Base-by-base conservation (phyloP, 2,329 filamentous ascomycete species). In the Fulvia fulva region DNA sequence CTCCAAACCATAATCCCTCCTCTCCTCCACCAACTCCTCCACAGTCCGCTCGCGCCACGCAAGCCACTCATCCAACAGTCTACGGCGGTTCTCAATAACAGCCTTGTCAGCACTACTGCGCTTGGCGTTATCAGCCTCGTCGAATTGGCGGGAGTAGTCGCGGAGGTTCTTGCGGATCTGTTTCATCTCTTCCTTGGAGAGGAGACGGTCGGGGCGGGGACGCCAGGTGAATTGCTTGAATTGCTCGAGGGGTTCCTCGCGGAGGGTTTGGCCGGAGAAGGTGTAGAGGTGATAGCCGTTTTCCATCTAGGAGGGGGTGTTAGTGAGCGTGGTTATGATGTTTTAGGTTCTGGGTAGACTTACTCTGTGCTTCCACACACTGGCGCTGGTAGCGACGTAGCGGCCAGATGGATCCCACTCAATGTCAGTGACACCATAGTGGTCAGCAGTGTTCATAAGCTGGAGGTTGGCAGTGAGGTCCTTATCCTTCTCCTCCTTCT, bases 201-300 rank as follows among this genome's bases (percentile, higher is more conserved):
- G 88, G 63, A 99, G 85, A n/a, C 90, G 94, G 7, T 90, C 75
- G 21, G 94, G 94, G 45, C 94, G 89, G 21, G 94, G 94, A 46
- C 94, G 89, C 94, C 94, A 99, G 63, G 90, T 77, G 78, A 92
- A 90, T 77, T 99, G 94, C 84, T 97, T 97, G 85, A 99, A 97
- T 77, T 95, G 95, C 66, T 99, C 94, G 59, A 96, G 83, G 53
- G 87, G 87, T 76, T 97, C 90, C 78, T 99, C 95, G 59, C 91
- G 87, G 55, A 99, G 85, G 55, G 88, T 84, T 68, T 89, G 87
- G 64, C 94, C 95, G 75, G 87, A 89, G 84, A 99, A 99, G 74
- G 96, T 92, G 83, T 97, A 97, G 62, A 99, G 80, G 76, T 97
- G 93, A 81, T 96, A 99, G 64, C 94, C 94, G 74, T 97, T 99